phyloP scores from a whole-genome alignment of 73 alveolate species.

The Strombidium stylifer region DNA sequence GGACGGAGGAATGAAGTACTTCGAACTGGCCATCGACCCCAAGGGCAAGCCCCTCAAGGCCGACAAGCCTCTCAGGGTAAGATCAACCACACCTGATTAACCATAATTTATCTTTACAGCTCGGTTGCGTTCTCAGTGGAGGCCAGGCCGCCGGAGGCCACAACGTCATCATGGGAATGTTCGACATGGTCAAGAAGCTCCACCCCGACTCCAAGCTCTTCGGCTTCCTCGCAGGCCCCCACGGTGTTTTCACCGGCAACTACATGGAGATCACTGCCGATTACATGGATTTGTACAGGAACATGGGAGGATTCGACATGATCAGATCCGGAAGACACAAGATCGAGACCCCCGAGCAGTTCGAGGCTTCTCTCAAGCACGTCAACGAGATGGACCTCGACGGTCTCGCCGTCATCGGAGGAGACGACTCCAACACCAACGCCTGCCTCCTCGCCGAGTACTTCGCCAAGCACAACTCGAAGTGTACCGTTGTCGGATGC shows the following conservation, averaged over 20 bases:
- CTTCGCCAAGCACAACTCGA: conserved; percentile 78
- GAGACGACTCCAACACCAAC: conserved; percentile 98
- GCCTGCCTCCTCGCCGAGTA: conserved; percentile 98
- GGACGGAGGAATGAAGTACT: conserved; percentile 19
- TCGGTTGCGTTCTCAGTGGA: conserved; percentile 70
- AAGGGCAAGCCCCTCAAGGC: conserved; percentile 20
- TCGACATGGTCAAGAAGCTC: conserved; percentile 80
- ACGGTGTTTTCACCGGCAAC: conserved; percentile 92
- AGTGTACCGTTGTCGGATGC: conserved; percentile 91
- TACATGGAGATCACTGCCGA: conserved; percentile 88
- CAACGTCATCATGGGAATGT: conserved; percentile 96
- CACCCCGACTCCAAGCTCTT: conserved; percentile 82
- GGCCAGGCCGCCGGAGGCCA: conserved; percentile 99
- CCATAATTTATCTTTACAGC: conserved; percentile 5
- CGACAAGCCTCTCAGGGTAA: conserved; percentile 39
- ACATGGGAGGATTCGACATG: conserved; percentile 99
- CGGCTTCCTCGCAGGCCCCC: conserved; percentile 97
- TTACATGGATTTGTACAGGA: conserved; percentile 91
- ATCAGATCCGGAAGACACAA: conserved; percentile 95
- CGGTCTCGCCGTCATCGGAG: conserved; percentile 99
- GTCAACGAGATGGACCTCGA: conserved; percentile 77
- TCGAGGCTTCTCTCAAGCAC: conserved; percentile 64
- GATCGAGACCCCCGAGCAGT: conserved; percentile 83
- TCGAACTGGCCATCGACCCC: conserved; percentile 30
- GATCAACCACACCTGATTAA: too few relatives aligned